Percentiles rank a stretch among this genome's conserved stretches.
These are phyloP conservation scores for Venturia aucupariae DNA, from an alignment of 2,329 filamentous ascomycete species.

Conservation along the genomic window DNA sequence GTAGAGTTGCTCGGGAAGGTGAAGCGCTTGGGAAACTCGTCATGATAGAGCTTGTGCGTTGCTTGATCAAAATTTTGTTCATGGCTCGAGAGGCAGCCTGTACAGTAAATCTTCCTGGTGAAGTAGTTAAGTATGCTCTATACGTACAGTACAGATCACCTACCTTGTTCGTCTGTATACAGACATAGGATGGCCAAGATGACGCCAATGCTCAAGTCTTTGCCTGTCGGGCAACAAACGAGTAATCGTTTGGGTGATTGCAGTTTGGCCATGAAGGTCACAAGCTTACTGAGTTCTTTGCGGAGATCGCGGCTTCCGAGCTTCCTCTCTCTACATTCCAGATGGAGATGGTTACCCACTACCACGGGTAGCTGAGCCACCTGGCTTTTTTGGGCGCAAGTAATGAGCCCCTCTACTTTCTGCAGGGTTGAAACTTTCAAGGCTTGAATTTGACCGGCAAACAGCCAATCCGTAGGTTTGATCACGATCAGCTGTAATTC, in stretches of 20 bases:
- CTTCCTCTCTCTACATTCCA: constrained; percentile 64
- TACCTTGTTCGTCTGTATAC: constrained; percentile 55
- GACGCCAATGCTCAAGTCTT: constrained; percentile 69
- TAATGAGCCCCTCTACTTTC: constrained; percentile 32
- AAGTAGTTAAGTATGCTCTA: constrained; percentile 3
- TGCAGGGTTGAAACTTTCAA: constrained; percentile 29
- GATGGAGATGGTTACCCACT: constrained; percentile 42
- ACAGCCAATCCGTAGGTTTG: constrained; percentile 32
- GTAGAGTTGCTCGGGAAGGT: constrained; percentile 73
- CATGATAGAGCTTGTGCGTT: constrained; percentile 73
- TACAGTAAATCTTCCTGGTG: not conserved
- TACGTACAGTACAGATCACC: not conserved
- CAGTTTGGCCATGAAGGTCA: constrained; percentile 41
- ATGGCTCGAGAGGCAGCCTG: constrained; percentile 28
- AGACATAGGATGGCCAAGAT: constrained; percentile 69
- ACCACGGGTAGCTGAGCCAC: constrained; percentile 19
- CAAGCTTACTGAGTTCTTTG: constrained; percentile 54
- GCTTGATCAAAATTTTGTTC: constrained; percentile 69
- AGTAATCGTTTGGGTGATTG: constrained; percentile 29
- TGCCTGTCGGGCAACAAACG: constrained; percentile 66
- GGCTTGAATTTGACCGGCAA: constrained; percentile 31
- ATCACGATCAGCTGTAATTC: constrained; percentile 23
- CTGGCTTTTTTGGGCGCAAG: constrained; percentile 33
- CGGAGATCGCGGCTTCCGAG: constrained; percentile 76
- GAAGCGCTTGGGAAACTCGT: constrained; percentile 70